phyloP scores from a whole-genome alignment of 768 basidiomycete species.

The Psilocybe tampanensis region DNA sequence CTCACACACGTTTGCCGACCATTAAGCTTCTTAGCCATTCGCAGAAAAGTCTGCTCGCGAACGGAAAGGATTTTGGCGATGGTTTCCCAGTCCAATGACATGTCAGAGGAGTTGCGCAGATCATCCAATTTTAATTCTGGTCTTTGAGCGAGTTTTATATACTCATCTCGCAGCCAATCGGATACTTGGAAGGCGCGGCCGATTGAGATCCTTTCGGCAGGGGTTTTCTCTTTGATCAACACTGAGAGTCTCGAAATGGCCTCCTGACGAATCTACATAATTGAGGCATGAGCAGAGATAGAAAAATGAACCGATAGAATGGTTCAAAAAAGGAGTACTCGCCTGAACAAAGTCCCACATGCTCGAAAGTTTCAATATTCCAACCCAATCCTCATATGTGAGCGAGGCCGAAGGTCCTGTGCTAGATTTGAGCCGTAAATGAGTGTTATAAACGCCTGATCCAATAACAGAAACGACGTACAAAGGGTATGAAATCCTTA shows the following conservation, averaged over 20 bases:
- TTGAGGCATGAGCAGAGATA: too few species aligned
- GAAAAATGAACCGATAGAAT: too few species aligned
- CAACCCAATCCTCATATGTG: constrained; percentile 8
- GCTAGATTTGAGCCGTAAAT: background rate
- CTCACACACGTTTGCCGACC: too few species aligned
- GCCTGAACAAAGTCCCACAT: constrained; percentile 11
- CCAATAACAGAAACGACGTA: background rate
- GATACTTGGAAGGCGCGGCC: background rate
- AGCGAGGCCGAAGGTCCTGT: background rate
- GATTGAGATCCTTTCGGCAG: constrained; percentile 1
- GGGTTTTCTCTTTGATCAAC: background rate
- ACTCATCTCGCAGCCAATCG: constrained; percentile 3
- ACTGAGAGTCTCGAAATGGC: background rate
- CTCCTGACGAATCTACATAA: constrained; percentile 7
- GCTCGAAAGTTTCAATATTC: constrained; percentile 3
- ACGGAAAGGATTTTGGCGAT: background rate
- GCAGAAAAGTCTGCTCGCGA: too few species aligned
- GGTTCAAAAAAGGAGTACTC: background rate
- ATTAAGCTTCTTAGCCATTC: too few species aligned
- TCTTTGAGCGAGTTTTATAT: constrained; percentile 1
- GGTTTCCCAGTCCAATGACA: background rate
- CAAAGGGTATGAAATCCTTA: constrained; percentile 6
- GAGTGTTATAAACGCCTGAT: background rate
- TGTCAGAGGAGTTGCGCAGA: background rate
- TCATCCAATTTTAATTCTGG: background rate